These are phyloP conservation scores for Ophiostoma montium DNA, from an alignment of 2,329 filamentous ascomycete genomes.

Conservation along the genomic window DNA sequence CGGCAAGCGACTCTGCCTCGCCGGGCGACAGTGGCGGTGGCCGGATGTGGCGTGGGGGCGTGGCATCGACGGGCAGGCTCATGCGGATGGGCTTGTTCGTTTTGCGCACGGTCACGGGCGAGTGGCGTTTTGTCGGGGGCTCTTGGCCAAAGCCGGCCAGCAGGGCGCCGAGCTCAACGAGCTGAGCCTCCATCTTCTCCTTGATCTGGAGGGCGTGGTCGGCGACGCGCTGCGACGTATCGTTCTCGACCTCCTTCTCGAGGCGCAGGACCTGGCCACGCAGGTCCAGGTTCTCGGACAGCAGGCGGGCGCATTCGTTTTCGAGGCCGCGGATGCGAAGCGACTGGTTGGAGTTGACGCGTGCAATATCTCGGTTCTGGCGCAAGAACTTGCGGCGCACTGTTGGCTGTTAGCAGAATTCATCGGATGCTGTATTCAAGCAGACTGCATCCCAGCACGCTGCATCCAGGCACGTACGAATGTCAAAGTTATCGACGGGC, in stretches of 20 bases:
- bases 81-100: conserved; percentile 31
- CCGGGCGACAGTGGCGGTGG: conserved; percentile 42
- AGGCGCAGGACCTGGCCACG: conserved; percentile 56
- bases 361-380: conserved; percentile 73
- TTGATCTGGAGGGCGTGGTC: conserved; percentile 58
- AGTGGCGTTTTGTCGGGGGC: conserved; percentile 36
- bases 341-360: conserved; percentile 63
- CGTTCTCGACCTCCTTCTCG: conserved; percentile 51
- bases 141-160: conserved; percentile 51
- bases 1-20: conserved; percentile 35
- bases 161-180: conserved; percentile 54
- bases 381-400: conserved; percentile 68
- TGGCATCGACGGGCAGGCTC: conserved; percentile 4
- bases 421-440: no score
- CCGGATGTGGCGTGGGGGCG: conserved; percentile 28
- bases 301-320: conserved; percentile 57
- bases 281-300: conserved; percentile 67
- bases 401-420: conserved; percentile 23
- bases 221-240: conserved; percentile 42
- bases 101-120: conserved; percentile 26
- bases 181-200: conserved; percentile 54
- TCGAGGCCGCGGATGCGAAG: conserved; percentile 65
- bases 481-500: conserved; percentile 57
- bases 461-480: conserved; percentile 44
- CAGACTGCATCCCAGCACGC: no score